Base-by-base conservation (phyloP, 352 stramenopile species). In the Phytophthora rubi region DNA sequence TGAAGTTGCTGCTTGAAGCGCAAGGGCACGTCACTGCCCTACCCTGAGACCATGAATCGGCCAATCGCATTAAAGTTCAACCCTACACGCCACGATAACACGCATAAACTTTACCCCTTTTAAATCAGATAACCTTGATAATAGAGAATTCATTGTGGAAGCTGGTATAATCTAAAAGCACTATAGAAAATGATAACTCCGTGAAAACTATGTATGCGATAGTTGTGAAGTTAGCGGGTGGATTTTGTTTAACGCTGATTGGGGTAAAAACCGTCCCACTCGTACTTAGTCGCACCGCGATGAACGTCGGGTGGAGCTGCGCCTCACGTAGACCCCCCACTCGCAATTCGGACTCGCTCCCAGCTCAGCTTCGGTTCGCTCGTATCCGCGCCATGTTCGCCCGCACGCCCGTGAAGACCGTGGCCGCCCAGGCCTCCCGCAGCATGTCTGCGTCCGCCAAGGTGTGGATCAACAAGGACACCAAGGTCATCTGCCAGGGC, bases 391-490 rank as follows among this genome's bases (percentile, higher is more conserved):
- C n/a, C 9, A 93, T 93, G 85, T 84, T 93, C 68, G 73, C 76
- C 33, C 77, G 80, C 58, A 76, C 82, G 10, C 79, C 83, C 65
- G 78, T 87, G 21, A 86, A 79, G 75, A 82, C 76, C 39, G 58
- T 81, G 49, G 71, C 70, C 33, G 60, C 48, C 44, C 80, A 81
- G 61, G 75, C 75, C 63, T 75, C 77, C 61, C 89, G 87, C 81
- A 75, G 73, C 71, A 94, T 96, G 89, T 99, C 95, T 53, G 87
- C 97, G n/a, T 98, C 92, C 33, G 98, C 98, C 73, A 99, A 99
- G 69, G 98, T 99, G 51, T 99, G 98, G 98, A 94, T 99, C 63
- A 97, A 99, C 86, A 99, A 99, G 88, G 94, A 99, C 83, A 99
- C 98, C 39, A 97, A 96, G 66, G 98, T 99, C 33, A 99, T 99